Evolutionary conservation across 176 grass and related monocot genomes (phyloP).

Genomic region (Puya raimondii): DNA sequence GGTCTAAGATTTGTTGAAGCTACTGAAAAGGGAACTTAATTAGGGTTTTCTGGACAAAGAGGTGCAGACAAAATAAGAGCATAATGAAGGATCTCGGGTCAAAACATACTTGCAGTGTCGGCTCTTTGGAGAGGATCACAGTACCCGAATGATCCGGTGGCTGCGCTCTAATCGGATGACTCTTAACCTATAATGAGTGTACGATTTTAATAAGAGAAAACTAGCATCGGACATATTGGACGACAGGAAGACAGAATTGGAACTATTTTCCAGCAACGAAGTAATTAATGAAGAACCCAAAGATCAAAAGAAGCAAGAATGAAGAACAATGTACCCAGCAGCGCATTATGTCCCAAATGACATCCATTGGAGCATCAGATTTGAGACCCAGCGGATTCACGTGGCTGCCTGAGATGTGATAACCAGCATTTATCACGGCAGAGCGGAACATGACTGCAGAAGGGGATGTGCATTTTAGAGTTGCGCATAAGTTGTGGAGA

Average conservation of each 20-base stretch:
- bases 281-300: not conserved
- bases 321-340: conserved; percentile 31
- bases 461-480: conserved; percentile 42
- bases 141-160: conserved; percentile 45
- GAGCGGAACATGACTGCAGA: conserved; percentile 31
- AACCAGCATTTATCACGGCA: conserved; percentile 47
- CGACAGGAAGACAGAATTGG: not conserved
- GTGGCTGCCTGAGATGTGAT: conserved; percentile 42
- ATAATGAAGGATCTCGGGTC: not conserved
- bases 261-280: not conserved
- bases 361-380: conserved; percentile 41
- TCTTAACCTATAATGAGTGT: conserved; percentile 47
- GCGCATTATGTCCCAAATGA: conserved; percentile 56
- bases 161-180: conserved; percentile 85
- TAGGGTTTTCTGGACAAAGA: too few species aligned
- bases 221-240: too few species aligned
- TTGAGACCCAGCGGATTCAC: conserved; percentile 43
- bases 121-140: conserved; percentile 62
- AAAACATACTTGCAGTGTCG: conserved; percentile 53
- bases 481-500: conserved; percentile 40
- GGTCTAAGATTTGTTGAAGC: too few species aligned
- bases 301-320: not conserved
- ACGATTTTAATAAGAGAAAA: too few species aligned
- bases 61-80: not conserved
- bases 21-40: too few species aligned